Evolutionary conservation across 1,284 basidiomycete genomes (phyloP).

Genomic region (Cryptococcus wingfieldii): DNA sequence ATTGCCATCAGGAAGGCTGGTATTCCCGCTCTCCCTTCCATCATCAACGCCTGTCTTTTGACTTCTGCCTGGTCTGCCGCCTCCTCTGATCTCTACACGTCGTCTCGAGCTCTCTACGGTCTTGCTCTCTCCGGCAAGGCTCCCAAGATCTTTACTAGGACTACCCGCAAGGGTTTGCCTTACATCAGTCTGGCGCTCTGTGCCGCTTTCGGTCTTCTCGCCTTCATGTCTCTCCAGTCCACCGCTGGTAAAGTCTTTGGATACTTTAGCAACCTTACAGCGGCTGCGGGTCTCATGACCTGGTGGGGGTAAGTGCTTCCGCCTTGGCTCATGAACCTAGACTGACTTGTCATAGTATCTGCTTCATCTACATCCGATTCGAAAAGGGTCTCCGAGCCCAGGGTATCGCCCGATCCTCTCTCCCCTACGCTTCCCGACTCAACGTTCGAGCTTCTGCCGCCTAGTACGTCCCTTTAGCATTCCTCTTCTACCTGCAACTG

Average conservation of each 20-base stretch:
- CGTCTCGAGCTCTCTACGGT: constrained; percentile 55
- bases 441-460: constrained; percentile 40
- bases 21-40: constrained; percentile 67
- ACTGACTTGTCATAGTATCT: constrained; percentile 51
- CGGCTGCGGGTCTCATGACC: constrained; percentile 55
- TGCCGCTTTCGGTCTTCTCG: constrained; percentile 57
- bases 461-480: constrained; percentile 5
- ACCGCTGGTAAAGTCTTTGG: constrained; percentile 66
- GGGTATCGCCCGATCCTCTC: constrained; percentile 54
- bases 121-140: constrained; percentile 48
- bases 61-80: constrained; percentile 57
- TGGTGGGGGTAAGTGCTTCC: constrained; percentile 60
- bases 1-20: constrained; percentile 64
- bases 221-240: constrained; percentile 58
- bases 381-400: constrained; percentile 69
- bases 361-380: constrained; percentile 74
- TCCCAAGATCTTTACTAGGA: constrained; percentile 56
- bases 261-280: constrained; percentile 67
- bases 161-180: constrained; percentile 67
- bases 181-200: constrained; percentile 65
- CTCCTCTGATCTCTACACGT: constrained; percentile 56
- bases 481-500: no score
- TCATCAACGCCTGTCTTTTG: constrained; percentile 62
- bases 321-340: background rate
- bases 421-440: constrained; percentile 58